These are phyloP conservation scores for Castanopsis chinensis DNA, from an alignment of 306 rosid species.

Conservation along the genomic window DNA sequence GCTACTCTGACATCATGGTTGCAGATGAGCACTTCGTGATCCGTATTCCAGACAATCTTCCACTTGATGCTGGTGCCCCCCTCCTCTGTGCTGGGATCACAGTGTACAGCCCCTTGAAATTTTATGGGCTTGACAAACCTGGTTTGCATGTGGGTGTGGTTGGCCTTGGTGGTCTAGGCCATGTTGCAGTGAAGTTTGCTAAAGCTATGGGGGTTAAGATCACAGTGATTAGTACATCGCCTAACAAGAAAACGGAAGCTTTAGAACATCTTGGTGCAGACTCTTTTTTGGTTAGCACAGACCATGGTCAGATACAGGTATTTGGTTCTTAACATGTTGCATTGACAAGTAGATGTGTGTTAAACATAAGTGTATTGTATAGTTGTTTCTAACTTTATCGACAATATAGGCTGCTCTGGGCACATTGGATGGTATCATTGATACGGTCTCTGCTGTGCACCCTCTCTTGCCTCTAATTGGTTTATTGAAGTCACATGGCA, in stretches of 20 bases:
- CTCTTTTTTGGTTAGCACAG: slow-evolving; percentile 10
- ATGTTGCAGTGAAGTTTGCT: slow-evolving; percentile 27
- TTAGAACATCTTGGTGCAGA: slow-evolving; percentile 9
- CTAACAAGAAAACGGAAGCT: slow-evolving; percentile 12
- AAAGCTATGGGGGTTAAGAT: slow-evolving; percentile 29
- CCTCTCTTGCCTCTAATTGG: background rate
- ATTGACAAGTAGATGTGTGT: background rate
- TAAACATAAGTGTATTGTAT: background rate
- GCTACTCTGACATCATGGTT: slow-evolving; percentile 28
- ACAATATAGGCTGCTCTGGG: background rate
- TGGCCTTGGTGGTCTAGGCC: slow-evolving; percentile 32
- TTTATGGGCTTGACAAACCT: slow-evolving; percentile 25
- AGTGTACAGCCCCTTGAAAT: slow-evolving; percentile 26
- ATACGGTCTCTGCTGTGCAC: slow-evolving; percentile 13
- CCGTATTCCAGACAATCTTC: slow-evolving; percentile 17
- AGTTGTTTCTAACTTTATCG: background rate
- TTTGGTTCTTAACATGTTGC: background rate
- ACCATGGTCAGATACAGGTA: slow-evolving; percentile 18
- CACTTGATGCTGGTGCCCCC: slow-evolving; percentile 14
- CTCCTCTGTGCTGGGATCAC: slow-evolving; percentile 31
- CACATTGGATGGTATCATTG: slow-evolving; percentile 18
- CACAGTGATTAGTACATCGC: slow-evolving; percentile 27
- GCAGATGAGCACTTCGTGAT: slow-evolving; percentile 21
- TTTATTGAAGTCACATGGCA: slow-evolving; percentile 12
- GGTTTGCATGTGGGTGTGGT: slow-evolving; percentile 25